Percentiles rank a stretch among this genome's conserved stretches.
These are phyloP conservation scores for Cladophialophora chaetospira DNA, from an alignment of 2,329 filamentous ascomycete genomes.

Conservation along the genomic window DNA sequence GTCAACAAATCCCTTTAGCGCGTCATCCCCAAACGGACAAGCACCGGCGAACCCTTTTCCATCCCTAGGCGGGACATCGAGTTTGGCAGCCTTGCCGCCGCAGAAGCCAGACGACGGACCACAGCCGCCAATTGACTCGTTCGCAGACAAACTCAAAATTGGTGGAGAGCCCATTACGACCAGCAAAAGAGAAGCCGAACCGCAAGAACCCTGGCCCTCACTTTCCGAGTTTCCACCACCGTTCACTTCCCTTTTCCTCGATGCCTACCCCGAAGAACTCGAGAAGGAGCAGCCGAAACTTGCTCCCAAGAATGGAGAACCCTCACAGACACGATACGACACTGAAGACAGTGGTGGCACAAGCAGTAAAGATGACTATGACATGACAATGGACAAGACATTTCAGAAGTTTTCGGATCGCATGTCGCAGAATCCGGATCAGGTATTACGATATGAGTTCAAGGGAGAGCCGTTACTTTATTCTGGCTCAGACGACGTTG, in stretches of 20 bases:
- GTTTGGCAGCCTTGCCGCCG: slow-evolving; percentile 48
- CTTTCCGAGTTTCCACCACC: slow-evolving; percentile 64
- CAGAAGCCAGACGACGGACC: slow-evolving; percentile 39
- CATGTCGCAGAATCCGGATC: slow-evolving; percentile 77
- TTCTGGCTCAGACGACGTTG: slow-evolving; percentile 73
- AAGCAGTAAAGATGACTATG: slow-evolving; percentile 56
- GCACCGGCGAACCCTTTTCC: slow-evolving; percentile 63
- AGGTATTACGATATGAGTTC: slow-evolving; percentile 80
- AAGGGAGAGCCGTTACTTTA: slow-evolving; percentile 75
- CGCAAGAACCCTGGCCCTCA: slow-evolving; percentile 73
- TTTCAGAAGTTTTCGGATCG: slow-evolving; percentile 82
- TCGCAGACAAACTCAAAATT: slow-evolving; percentile 69
- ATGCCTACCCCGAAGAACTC: slow-evolving; percentile 90
- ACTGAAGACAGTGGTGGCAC: slow-evolving; percentile 40
- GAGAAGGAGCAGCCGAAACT: slow-evolving; percentile 45
- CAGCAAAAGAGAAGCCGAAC: slow-evolving; percentile 12
- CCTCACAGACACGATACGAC: slow-evolving; percentile 38
- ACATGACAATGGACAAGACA: slow-evolving; percentile 70
- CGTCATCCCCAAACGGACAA: slow-evolving; percentile 33
- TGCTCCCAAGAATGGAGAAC: slow-evolving; percentile 44
- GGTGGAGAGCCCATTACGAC: slow-evolving; percentile 37
- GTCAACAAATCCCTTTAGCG: too few relatives aligned
- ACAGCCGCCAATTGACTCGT: slow-evolving; percentile 69
- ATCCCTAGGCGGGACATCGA: slow-evolving; percentile 45
- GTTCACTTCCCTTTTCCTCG: slow-evolving; percentile 78